Conservation (phyloP, 73 alveolate genomes). For the Loxodes magnus region DNA sequence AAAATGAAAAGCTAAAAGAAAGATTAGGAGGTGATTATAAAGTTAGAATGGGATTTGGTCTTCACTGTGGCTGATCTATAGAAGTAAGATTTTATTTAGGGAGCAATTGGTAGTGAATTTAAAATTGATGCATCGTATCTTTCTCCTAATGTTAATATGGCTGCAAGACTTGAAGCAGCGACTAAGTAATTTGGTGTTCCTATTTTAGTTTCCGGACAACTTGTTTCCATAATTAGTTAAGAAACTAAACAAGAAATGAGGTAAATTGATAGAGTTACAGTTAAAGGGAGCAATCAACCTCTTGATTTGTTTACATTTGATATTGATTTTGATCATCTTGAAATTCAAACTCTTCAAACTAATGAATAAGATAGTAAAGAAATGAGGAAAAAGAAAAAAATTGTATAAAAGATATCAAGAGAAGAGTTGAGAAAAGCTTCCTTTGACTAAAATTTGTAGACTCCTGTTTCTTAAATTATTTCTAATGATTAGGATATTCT, state of each 20-base stretch:
- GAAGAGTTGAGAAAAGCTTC: constrained; percentile 18
- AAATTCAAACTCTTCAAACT: constrained; percentile 6
- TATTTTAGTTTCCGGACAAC: constrained; percentile 46
- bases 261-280: constrained; percentile 72
- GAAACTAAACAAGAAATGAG: constrained; percentile 41
- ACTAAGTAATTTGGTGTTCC: constrained; percentile 66
- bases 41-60: constrained; percentile 89
- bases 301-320: constrained; percentile 65
- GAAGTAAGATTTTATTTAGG: too few species aligned
- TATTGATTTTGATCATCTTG: constrained; percentile 29
- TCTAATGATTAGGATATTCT: constrained; percentile 18
- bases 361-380: background rate
- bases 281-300: constrained; percentile 72
- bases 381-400: constrained; percentile 35
- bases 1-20: constrained; percentile 43
- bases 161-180: constrained; percentile 87
- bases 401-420: constrained; percentile 29
- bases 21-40: constrained; percentile 65
- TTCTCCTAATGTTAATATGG: constrained; percentile 89
- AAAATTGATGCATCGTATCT: constrained; percentile 91
- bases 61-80: constrained; percentile 92
- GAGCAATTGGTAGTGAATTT: constrained; percentile 85
- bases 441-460: constrained; percentile 21
- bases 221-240: constrained; percentile 39
- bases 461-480: constrained; percentile 43